Percentiles rank a stretch among this genome's conserved stretches.
Evolutionary conservation across 192 early-diverging fungal genomes (phyloP).

Genomic region (Coemansia sp.): DNA sequence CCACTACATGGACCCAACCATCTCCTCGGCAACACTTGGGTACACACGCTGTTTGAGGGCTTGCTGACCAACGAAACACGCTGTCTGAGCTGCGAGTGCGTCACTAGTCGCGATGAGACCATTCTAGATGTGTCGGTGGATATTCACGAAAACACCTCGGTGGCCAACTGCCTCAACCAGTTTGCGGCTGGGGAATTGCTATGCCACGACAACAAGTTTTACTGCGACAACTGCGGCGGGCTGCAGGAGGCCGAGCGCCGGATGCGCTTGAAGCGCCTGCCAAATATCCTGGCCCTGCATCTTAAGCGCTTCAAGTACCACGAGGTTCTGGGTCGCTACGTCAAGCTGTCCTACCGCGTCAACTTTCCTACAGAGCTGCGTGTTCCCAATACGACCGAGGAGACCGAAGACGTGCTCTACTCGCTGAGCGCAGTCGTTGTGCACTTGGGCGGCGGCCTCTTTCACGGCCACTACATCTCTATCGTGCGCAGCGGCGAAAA

Average conservation of each 20-base stretch:
- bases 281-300: conserved; percentile 93
- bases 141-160: conserved; percentile 92
- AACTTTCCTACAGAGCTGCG: conserved; percentile 92
- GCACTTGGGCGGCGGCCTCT: conserved; percentile 93
- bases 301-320: conserved; percentile 98
- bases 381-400: conserved; percentile 92
- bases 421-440: conserved; percentile 87
- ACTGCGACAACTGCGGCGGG: conserved; percentile 91
- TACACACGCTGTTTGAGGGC: conserved; percentile 95
- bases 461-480: conserved; percentile 96
- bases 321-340: conserved; percentile 84
- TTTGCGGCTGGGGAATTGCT: conserved; percentile 96
- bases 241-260: conserved; percentile 97
- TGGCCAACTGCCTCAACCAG: conserved; percentile 91
- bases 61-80: conserved; percentile 94
- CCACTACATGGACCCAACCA: conserved; percentile 23
- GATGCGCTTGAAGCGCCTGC: conserved; percentile 93
- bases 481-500: conserved; percentile 81
- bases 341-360: conserved; percentile 94
- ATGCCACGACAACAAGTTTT: conserved; percentile 97
- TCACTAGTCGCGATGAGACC: conserved; percentile 89
- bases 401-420: conserved; percentile 85
- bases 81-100: conserved; percentile 95
- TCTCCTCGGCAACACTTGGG: conserved; percentile 68
- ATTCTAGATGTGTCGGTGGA: conserved; percentile 97